Evolutionary conservation across 805 yeast species (phyloP), one percentile per base, ranked within the genome.

Genomic region (Candida ficus): DNA sequence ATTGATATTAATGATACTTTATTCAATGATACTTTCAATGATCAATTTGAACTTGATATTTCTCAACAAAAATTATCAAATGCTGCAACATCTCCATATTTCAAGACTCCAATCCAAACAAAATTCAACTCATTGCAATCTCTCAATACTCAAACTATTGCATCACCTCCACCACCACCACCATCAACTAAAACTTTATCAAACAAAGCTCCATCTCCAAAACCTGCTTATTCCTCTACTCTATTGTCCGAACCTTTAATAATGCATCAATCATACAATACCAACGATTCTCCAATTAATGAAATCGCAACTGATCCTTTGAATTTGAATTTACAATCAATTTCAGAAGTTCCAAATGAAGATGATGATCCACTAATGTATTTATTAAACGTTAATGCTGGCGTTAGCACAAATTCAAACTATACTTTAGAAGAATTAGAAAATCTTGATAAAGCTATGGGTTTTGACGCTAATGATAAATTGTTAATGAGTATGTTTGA

Each of bases 361-460:
- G 51, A 44, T 12, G 44, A 44, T 7, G 58, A 54, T 38, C 49
- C 56, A 10, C 35, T 53, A 35, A 41, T 49, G 50, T 47, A 46
- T 38, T 17, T 52, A 17, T 43, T 54, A 17, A 49, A 48, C 26
- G 43, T 46, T 17, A 37, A 33, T 21, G 34, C 39, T 18, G 35
- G 39, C 14, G 39, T 41, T 4, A 25, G 6, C 7, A 33, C 52
- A 3, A 50, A 44, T 35, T 43, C 53, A 13, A 44, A 37, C 21
- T 54, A 54, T 32, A 35, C 52, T 8, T 32, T 56, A 12, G 57
- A 54, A 35, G 60, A 54, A 32, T 32, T 56, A 28, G 58, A 56
- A 27, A 48, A 41, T 29, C 28, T 56, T 45, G 58, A 56, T 39
- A 56, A 54, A 39, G 60, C 58, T 2, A 51, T 55, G 58, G 58